Percentiles rank a stretch among this genome's conserved stretches.
Evolutionary conservation across 1,284 basidiomycete species (phyloP).

Genomic region (Moniliella sp.): DNA sequence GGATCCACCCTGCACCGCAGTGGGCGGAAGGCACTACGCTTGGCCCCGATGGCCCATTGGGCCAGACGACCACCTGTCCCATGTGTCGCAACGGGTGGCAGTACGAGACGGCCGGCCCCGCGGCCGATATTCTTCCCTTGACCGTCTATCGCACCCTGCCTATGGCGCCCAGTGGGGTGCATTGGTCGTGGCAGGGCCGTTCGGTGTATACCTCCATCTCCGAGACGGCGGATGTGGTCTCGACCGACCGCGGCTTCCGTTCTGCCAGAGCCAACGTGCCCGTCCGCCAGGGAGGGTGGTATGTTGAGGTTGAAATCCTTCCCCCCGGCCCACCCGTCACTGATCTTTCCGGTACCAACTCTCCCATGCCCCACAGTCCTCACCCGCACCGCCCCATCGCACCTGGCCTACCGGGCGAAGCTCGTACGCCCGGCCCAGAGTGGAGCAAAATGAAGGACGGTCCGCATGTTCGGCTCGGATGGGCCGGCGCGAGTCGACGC

Average conservation of each 20-base stretch:
- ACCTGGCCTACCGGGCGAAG: too few species aligned
- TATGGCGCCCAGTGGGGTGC: slow-evolving; percentile 5
- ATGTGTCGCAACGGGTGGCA: not conserved
- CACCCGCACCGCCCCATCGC: too few species aligned
- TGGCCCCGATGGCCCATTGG: too few species aligned
- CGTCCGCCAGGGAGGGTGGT: slow-evolving; percentile 74
- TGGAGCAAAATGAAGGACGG: slow-evolving; percentile 36
- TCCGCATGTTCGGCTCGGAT: slow-evolving; percentile 69
- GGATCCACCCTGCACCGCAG: not conserved
- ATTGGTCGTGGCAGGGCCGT: slow-evolving; percentile 45
- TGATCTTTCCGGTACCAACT: slow-evolving; percentile 37
- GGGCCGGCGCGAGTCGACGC: slow-evolving; percentile 65
- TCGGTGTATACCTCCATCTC: slow-evolving; percentile 50
- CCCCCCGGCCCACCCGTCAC: slow-evolving; percentile 35
- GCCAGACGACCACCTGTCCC: too few species aligned
- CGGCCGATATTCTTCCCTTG: not conserved
- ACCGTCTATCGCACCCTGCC: not conserved
- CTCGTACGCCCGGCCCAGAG: not conserved
- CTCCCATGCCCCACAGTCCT: too few species aligned
- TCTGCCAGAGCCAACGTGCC: slow-evolving; percentile 72
- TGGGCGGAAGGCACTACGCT: too few species aligned
- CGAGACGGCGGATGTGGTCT: slow-evolving; percentile 53
- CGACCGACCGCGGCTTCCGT: slow-evolving; percentile 70
- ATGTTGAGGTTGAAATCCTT: slow-evolving; percentile 67
- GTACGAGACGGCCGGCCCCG: not conserved